Percentiles rank a stretch among this genome's conserved stretches.
Conservation (phyloP, 768 basidiomycete species). For the Floccularia luteovirens region DNA sequence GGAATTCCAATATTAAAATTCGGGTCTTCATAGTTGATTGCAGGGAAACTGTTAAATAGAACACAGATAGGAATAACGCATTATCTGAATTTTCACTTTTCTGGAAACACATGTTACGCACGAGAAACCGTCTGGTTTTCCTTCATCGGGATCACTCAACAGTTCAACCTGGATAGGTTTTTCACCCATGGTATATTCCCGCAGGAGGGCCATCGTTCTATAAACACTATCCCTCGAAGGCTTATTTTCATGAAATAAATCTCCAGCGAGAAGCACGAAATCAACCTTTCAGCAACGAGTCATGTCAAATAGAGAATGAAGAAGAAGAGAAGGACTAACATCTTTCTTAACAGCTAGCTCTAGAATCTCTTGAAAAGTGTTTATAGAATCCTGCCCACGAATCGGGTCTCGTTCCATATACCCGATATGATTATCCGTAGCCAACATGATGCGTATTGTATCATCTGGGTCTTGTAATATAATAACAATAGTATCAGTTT, state of each 20-base stretch:
- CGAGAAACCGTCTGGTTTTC: slow-evolving; percentile 80
- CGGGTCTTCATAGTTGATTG: slow-evolving; percentile 93
- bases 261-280: slow-evolving; percentile 90
- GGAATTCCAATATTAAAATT: slow-evolving; percentile 96
- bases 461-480: slow-evolving; percentile 44
- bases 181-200: slow-evolving; percentile 87
- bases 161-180: slow-evolving; percentile 88
- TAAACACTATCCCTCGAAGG: slow-evolving; percentile 88
- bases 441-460: slow-evolving; percentile 78
- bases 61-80: slow-evolving; percentile 1
- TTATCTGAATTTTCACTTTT: too few relatives aligned
- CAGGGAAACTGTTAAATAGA: slow-evolving; percentile 66
- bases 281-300: slow-evolving; percentile 59
- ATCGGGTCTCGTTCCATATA: slow-evolving; percentile 93
- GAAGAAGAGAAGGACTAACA: slow-evolving; percentile 33
- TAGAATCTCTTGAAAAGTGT: slow-evolving; percentile 91
- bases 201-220: slow-evolving; percentile 79
- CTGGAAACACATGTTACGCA: too few relatives aligned
- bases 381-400: slow-evolving; percentile 90
- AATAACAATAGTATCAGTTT: not conserved
- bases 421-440: slow-evolving; percentile 95
- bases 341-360: slow-evolving; percentile 85
- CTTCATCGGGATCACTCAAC: slow-evolving; percentile 87
- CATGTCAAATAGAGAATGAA: slow-evolving; percentile 1
- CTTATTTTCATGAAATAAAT: slow-evolving; percentile 96